A percentile compares a stretch with the other conserved stretches of the same genome.
These are phyloP conservation scores for Candida orba DNA, from an alignment of 805 yeast species.

Conservation along the genomic window DNA sequence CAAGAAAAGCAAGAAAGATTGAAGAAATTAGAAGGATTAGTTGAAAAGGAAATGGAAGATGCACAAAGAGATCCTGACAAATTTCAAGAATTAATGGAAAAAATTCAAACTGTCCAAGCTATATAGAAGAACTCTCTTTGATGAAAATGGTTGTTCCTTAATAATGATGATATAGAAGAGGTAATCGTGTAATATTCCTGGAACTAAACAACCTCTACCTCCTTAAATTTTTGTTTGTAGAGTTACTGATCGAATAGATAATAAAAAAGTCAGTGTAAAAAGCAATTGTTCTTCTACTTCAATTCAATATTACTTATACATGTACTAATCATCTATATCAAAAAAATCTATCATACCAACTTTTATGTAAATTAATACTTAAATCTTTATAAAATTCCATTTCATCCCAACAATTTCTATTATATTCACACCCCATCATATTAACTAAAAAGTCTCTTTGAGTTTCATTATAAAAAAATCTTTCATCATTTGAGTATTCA, in stretches of 20 bases:
- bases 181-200: too few species aligned
- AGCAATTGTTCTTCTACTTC: too few species aligned
- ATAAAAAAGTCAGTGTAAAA: too few species aligned
- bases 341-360: conserved; percentile 20
- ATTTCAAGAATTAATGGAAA: conserved; percentile 10
- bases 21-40: conserved; percentile 34
- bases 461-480: conserved; percentile 30
- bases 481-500: conserved; percentile 22
- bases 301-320: background rate
- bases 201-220: too few species aligned
- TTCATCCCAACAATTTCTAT: conserved; percentile 34
- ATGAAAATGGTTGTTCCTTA: too few species aligned
- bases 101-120: conserved; percentile 11
- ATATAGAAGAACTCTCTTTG: conserved; percentile 1
- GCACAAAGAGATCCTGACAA: conserved; percentile 14
- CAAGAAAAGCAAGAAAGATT: conserved; percentile 46
- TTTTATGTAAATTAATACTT: conserved; percentile 26
- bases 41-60: conserved; percentile 14
- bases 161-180: too few species aligned
- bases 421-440: conserved; percentile 32
- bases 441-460: conserved; percentile 33
- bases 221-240: too few species aligned
- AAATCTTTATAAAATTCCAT: conserved; percentile 29
- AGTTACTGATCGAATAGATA: too few species aligned
- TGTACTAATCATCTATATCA: background rate